Base-by-base conservation (phyloP, 352 stramenopile species). In the Pythium apleroticum region DNA sequence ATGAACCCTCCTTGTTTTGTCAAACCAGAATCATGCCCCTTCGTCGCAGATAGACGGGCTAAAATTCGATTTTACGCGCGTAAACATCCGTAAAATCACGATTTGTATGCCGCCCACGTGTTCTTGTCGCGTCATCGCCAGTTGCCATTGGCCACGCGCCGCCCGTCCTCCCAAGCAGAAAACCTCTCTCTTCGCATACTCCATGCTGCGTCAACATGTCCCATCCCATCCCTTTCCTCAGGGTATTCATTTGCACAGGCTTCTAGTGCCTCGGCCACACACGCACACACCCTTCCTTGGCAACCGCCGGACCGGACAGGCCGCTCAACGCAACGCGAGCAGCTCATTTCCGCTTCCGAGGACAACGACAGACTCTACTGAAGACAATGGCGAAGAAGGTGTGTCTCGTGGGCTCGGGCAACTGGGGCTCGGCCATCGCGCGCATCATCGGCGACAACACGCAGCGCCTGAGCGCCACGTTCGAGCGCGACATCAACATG, bases 401-500 rank as follows among this genome's bases (percentile, higher is more conserved):
- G 28, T 88, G 79, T 66, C 81, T 93, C 68, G 79, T 93, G 3
- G 84, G 84, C 55, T 93, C 84, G 17, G 84, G 84, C 55, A 93
- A 93, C 74, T 93, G 84, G 84, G 84, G 81, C 63, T 91, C 81
- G 35, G 82, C 84, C 66, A 93, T 93, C 64, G 84, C 84, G 22
- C 80, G 82, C 52, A 91, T 93, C 77, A 90, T 93, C 53, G 84
- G 84, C 67, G 84, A 88, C 61, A 93, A 93, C 75, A 90, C 82
- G 52, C 57, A 73, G 64, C 73, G 75, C 2, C 59, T 81, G 45
- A 37, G 54, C 24, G 57, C 80, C 5, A 80, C 85, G 45, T 98
- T 97, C 77, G 82, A 98, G 68, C 69, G 74, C 33, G 68, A 90
- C 70, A 95, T 99, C 56, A 97, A 96, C 76, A 98, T 99, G 94